These are phyloP conservation scores for Hamigera avellanea DNA, from an alignment of 495 filamentous ascomycete species.

Conservation along the genomic window DNA sequence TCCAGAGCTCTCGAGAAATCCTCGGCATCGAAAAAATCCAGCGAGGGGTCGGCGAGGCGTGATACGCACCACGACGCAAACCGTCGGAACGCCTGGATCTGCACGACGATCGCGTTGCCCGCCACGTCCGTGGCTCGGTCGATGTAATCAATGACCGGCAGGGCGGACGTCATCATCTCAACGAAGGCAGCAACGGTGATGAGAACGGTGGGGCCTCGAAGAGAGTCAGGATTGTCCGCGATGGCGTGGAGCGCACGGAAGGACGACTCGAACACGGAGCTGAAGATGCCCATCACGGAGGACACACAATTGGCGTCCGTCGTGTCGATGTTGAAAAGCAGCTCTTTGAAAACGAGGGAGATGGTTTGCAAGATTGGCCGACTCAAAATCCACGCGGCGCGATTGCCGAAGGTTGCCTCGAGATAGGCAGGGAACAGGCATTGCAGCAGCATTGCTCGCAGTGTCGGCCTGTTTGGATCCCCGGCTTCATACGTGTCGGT, in stretches of 20 bases:
- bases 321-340: conserved; percentile 40
- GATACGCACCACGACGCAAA: conserved; percentile 19
- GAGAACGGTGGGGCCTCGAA: conserved; percentile 30
- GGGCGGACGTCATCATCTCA: conserved; percentile 29
- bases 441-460: conserved; percentile 46
- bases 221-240: conserved; percentile 14
- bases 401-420: conserved; percentile 33
- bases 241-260: conserved; percentile 23
- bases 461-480: conserved; percentile 28
- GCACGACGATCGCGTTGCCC: conserved; percentile 9
- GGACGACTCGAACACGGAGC: conserved; percentile 30
- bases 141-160: conserved; percentile 44
- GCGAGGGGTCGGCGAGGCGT: conserved; percentile 7
- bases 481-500: conserved; percentile 36
- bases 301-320: conserved; percentile 28
- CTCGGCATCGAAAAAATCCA: background rate
- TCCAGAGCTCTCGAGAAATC: background rate
- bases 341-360: conserved; percentile 26
- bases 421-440: conserved; percentile 57
- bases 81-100: conserved; percentile 21
- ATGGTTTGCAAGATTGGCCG: conserved; percentile 43
- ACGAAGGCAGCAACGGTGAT: conserved; percentile 30
- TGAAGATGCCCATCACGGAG: conserved; percentile 32
- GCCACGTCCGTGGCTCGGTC: conserved; percentile 17
- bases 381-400: conserved; percentile 47